phyloP scores from a whole-genome alignment of 2,329 filamentous ascomycete genomes.

The Acephala macrosclerotiorum region DNA sequence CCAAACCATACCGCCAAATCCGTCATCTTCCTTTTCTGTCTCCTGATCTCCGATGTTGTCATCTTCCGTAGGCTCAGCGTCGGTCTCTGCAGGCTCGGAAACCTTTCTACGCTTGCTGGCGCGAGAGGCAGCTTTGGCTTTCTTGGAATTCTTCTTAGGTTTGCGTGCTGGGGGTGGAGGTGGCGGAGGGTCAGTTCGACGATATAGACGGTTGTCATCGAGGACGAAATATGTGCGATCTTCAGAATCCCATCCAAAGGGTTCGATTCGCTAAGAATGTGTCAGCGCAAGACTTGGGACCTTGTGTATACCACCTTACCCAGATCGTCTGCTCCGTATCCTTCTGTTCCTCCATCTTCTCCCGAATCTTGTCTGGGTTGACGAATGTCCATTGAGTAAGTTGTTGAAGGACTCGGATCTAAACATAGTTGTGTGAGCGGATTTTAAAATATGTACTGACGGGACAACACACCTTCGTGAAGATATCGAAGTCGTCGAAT shows the following conservation, averaged over 20 bases:
- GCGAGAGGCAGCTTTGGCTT: slow-evolving; percentile 67
- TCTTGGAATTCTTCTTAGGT: slow-evolving; percentile 70
- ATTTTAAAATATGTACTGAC: slow-evolving; percentile 53
- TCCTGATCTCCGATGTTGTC: slow-evolving; percentile 49
- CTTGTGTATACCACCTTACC: slow-evolving; percentile 57
- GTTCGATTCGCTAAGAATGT: slow-evolving; percentile 70
- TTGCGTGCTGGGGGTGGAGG: slow-evolving; percentile 64
- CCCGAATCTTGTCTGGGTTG: slow-evolving; percentile 85
- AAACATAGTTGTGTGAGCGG: slow-evolving; percentile 41
- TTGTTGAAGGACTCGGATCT: slow-evolving; percentile 83
- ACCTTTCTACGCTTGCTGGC: slow-evolving; percentile 76
- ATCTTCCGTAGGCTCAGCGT: slow-evolving; percentile 49
- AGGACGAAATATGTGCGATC: slow-evolving; percentile 90
- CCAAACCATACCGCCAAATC: slow-evolving; percentile 82
- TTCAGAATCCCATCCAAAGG: slow-evolving; percentile 86
- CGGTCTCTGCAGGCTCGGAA: slow-evolving; percentile 52
- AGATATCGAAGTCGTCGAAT: slow-evolving; percentile 84
- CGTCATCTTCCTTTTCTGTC: slow-evolving; percentile 60
- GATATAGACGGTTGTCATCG: slow-evolving; percentile 93
- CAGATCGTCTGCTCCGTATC: slow-evolving; percentile 83
- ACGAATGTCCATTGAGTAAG: slow-evolving; percentile 89
- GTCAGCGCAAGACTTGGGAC: neutral
- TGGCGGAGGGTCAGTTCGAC: slow-evolving; percentile 77
- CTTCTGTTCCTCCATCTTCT: slow-evolving; percentile 83
- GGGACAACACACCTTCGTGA: slow-evolving; percentile 70